A percentile compares a stretch with the other conserved stretches of the same genome.
phyloP scores from a whole-genome alignment of 257 asterid species.

The Plantago ovata region DNA sequence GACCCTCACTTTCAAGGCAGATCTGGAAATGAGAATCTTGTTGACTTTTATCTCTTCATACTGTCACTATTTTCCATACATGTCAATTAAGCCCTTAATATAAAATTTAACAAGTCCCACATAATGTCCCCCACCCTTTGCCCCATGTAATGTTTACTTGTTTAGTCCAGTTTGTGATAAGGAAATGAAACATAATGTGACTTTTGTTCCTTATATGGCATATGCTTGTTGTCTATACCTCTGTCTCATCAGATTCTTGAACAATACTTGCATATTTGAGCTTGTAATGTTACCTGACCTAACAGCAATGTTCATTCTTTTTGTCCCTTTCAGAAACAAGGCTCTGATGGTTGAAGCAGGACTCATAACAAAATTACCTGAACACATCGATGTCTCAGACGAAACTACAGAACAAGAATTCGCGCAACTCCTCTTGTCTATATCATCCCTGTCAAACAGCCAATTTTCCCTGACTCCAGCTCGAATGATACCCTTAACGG shows the following conservation, averaged over 20 bases:
- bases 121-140: constrained; percentile 6
- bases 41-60: constrained; percentile 39
- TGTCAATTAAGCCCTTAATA: constrained; percentile 11
- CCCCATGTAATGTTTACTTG: neutral
- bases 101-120: constrained; percentile 19
- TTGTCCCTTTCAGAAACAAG: constrained; percentile 63
- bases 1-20: constrained; percentile 35
- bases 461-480: constrained; percentile 43
- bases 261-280: neutral
- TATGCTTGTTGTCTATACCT: neutral
- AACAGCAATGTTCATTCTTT: constrained; percentile 13
- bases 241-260: neutral
- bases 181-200: neutral
- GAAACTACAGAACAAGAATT: constrained; percentile 46
- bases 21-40: constrained; percentile 39
- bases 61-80: constrained; percentile 16
- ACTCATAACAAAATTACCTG: constrained; percentile 56
- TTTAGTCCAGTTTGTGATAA: neutral
- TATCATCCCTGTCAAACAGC: constrained; percentile 58
- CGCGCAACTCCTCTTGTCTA: constrained; percentile 51
- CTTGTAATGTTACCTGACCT: constrained; percentile 6
- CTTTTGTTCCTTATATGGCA: neutral
- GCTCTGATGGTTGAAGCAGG: constrained; percentile 86
- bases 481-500: constrained; percentile 34
- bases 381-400: constrained; percentile 28